Base-by-base conservation (phyloP, 768 basidiomycete genomes). In the Favolaschia claudopus region DNA sequence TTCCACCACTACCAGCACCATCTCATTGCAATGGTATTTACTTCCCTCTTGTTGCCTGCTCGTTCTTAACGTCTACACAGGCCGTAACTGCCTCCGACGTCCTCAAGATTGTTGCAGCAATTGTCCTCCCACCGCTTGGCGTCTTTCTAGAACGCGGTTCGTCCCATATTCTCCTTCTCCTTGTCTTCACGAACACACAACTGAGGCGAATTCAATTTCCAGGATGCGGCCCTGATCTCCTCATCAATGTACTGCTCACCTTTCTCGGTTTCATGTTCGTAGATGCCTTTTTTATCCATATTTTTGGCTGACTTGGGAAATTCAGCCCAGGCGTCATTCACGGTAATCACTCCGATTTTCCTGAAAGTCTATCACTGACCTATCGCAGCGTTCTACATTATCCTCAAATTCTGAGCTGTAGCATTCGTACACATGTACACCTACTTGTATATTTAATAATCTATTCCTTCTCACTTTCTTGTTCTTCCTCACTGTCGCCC, bases 91-190 rank as follows among this genome's bases (percentile, higher is more conserved):
- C 76, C 50, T 86, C 89, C 44, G 90, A 93, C 69, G 84, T 93
- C 52, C 89, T 86, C 84, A 93, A 93, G 77, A 76, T 78, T 62
- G 63, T 82, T 58, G 67, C 86, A 52, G 91, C 91, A 58, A 80
- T 93, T 74, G 65, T 93, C 70, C 67, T 93, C 14, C 92, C 93
- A 10, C 95, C 95, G 57, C 70, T 96, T 3, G 93, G 89, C 54
- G 95, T 96, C 24, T 94, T 95, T 77, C 76, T 96, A 25, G 93
- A 96, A 78, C 82, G 91, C 48, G 95, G 50, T n/a, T n/a, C n/a
- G n/a, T n/a, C n/a, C n/a, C n/a, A n/a, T n/a, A n/a, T n/a, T n/a
- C n/a, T n/a, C n/a, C n/a, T n/a, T n/a, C n/a, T n/a, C n/a, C n/a
- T n/a, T n/a, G n/a, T n/a, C n/a, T n/a, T n/a, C n/a, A n/a, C n/a